phyloP scores from a whole-genome alignment of 225 moss, liverwort and hornwort genomes.

The Asterella californica region DNA sequence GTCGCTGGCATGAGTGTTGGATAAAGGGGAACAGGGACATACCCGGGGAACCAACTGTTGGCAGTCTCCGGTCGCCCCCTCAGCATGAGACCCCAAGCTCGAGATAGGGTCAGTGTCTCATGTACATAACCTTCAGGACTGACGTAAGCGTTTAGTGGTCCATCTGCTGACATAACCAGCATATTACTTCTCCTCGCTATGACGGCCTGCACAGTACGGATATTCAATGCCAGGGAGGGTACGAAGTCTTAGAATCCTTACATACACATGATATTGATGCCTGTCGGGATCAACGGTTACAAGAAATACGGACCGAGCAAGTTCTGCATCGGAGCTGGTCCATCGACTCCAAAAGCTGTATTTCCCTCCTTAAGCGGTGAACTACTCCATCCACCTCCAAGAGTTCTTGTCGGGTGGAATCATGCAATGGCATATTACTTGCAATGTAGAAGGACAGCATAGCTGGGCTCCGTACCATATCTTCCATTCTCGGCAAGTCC shows the following conservation, averaged over 20 bases:
- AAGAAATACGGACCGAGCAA: slow-evolving; percentile 53
- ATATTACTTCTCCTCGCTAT: slow-evolving; percentile 81
- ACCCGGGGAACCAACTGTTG: slow-evolving; percentile 99
- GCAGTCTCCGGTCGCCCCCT: slow-evolving; percentile 70
- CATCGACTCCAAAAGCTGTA: slow-evolving; percentile 84
- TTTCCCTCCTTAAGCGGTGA: slow-evolving; percentile 77
- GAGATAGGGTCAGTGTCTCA: slow-evolving; percentile 83
- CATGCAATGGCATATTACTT: slow-evolving; percentile 94
- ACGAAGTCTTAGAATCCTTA: not conserved
- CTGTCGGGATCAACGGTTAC: not conserved
- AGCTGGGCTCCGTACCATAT: slow-evolving; percentile 66
- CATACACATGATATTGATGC: not conserved
- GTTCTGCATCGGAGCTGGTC: slow-evolving; percentile 79
- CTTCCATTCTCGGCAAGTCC: slow-evolving; percentile 78
- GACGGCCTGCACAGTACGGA: slow-evolving; percentile 55
- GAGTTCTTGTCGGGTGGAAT: slow-evolving; percentile 89
- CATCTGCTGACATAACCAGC: slow-evolving; percentile 92
- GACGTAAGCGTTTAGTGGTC: slow-evolving; percentile 86
- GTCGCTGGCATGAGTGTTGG: too few relatives aligned
- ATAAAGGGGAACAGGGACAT: too few relatives aligned
- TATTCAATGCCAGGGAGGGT: not conserved
- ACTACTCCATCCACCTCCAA: slow-evolving; percentile 88
- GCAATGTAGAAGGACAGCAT: slow-evolving; percentile 88
- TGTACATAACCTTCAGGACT: slow-evolving; percentile 81
- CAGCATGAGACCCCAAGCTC: slow-evolving; percentile 70